Evolutionary conservation across 208 protist species (phyloP).

Genomic region (Leishmania lainsoni): DNA sequence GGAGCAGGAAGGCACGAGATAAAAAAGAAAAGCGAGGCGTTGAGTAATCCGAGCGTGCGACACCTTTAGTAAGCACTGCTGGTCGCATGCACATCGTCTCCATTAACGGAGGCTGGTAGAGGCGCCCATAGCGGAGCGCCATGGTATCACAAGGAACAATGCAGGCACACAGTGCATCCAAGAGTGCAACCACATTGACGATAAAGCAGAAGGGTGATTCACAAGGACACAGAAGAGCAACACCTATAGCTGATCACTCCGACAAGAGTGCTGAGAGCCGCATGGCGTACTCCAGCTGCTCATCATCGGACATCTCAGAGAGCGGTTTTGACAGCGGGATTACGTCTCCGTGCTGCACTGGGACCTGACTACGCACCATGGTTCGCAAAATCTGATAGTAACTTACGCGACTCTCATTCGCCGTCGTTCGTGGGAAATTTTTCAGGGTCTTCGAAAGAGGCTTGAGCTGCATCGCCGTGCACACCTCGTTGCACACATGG

Average conservation of each 20-base stretch:
- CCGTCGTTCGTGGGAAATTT: background rate
- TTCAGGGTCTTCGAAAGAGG: constrained; percentile 26
- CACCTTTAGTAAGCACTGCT: constrained; percentile 6
- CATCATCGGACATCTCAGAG: constrained; percentile 71
- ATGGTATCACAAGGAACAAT: too few species aligned
- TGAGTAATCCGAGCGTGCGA: background rate
- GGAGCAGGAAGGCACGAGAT: background rate
- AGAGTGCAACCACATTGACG: background rate
- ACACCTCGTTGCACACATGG: constrained; percentile 78
- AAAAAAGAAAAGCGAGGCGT: constrained; percentile 8
- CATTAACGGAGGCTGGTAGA: background rate
- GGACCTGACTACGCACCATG: constrained; percentile 42
- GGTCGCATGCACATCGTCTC: background rate
- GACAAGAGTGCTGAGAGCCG: constrained; percentile 52
- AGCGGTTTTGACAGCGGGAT: constrained; percentile 66
- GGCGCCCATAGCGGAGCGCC: too few species aligned
- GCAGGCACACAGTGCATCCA: too few species aligned
- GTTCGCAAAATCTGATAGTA: constrained; percentile 60
- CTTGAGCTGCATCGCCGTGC: constrained; percentile 48
- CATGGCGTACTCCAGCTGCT: constrained; percentile 71
- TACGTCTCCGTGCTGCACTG: constrained; percentile 46
- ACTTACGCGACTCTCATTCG: constrained; percentile 26
- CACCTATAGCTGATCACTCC: constrained; percentile 8
- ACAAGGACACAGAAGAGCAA: background rate
- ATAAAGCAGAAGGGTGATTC: background rate